Evolutionary conservation across 2,329 filamentous ascomycete genomes (phyloP).

Genomic region (Cordyceps tenuipes): DNA sequence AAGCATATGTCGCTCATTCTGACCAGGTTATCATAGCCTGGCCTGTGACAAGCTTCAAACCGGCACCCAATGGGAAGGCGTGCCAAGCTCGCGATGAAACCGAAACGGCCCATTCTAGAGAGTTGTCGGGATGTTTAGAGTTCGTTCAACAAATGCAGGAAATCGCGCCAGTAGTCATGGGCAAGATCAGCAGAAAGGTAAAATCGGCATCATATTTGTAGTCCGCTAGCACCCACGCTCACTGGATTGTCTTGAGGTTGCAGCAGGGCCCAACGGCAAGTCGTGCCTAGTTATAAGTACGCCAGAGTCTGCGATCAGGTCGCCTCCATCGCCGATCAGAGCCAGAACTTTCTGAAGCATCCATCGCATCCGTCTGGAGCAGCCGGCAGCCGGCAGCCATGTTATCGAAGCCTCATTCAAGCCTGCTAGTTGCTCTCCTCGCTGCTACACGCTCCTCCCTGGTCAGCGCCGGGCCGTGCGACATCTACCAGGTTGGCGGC

Average conservation of each 20-base stretch:
- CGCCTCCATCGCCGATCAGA: background rate
- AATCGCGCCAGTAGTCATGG: background rate
- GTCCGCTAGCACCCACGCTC: background rate
- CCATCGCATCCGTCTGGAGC: background rate
- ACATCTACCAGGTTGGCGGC: slow-evolving; percentile 48
- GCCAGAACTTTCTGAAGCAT: background rate
- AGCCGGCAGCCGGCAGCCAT: background rate
- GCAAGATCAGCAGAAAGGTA: no score
- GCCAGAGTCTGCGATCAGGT: background rate
- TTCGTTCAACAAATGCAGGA: background rate
- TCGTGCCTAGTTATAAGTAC: background rate
- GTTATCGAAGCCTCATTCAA: background rate
- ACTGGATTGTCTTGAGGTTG: background rate
- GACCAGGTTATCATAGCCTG: background rate
- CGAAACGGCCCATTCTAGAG: background rate
- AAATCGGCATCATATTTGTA: background rate
- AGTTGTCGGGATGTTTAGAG: background rate
- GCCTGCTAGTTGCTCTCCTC: background rate
- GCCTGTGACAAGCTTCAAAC: background rate
- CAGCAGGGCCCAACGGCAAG: background rate
- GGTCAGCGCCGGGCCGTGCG: slow-evolving; percentile 47
- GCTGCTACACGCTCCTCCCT: slow-evolving; percentile 19
- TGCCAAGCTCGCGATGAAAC: no score
- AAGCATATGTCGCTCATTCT: background rate
- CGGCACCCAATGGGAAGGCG: background rate